Base-by-base conservation (phyloP, 495 filamentous ascomycete species). In the Pyrenopolyporus hunteri region DNA sequence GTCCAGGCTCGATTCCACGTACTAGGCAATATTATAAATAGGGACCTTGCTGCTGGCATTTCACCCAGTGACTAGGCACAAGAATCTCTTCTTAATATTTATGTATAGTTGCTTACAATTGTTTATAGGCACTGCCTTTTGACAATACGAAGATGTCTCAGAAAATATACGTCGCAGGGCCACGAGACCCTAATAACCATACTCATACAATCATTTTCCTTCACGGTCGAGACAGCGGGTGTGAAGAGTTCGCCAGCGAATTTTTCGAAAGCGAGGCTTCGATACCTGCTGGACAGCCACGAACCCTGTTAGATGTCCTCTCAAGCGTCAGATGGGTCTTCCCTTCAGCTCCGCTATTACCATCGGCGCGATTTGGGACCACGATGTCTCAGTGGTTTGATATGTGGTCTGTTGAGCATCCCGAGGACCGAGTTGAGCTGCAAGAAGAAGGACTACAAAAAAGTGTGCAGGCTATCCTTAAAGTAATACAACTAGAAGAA, bases 181-280 rank as follows among this genome's bases (percentile, higher is more conserved):
- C 36, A 16, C 8, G 5, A 19, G 1, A 2, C 1, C 11, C 11
- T 7, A 6, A 20, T 16, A 1, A 43, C 14, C 82, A 87, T 53
- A 82, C 78, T 0, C 74, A 83, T 46, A 87, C 83, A 0, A 69
- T 79, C 14, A 85, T 87, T 32, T 64, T 84, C 10, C 76, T 84
- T 3, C 83, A 85, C 59, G 83, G 82, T 13, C 74, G 80, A 4
- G 80, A 76, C 25, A 84, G 82, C 64, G 61, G 69, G 17, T 79
- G 76, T 4, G 50, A 64, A 20, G 79, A 85, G 57, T 84, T 86
- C 58, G 75, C 79, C 22, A 59, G 68, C 25, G 81, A 85, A n/a
- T 63, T 84, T 23, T 73, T 82, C 44, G 65, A 71, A 10, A 57
- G 55, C 19, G 45, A 74, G 61, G 63, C 66, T 0, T 69, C 66